Percentiles rank a stretch among this genome's conserved stretches.
Conservation (phyloP, 176 grass and related monocot genomes). For the Guadua angustifolia region DNA sequence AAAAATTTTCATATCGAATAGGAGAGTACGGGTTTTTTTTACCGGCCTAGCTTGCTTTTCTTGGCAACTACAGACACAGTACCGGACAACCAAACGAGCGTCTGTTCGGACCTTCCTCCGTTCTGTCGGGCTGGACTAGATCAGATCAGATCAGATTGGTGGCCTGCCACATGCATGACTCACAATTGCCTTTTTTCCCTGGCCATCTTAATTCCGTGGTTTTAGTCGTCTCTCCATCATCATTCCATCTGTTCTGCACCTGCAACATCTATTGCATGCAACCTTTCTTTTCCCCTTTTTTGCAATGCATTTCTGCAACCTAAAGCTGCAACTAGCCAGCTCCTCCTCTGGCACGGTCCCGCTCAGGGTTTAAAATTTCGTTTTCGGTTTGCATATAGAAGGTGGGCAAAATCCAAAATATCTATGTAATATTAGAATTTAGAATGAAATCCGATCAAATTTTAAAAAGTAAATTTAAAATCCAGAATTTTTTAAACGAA, state of each 20-base stretch:
- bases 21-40: neutral
- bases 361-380: no score
- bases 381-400: no score
- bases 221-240: conserved; percentile 36
- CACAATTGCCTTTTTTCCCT: neutral
- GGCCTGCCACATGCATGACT: neutral
- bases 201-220: conserved; percentile 23
- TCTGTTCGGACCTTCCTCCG: neutral
- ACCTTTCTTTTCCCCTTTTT: neutral
- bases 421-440: no score
- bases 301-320: neutral
- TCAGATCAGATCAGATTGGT: neutral
- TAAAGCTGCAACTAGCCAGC: neutral
- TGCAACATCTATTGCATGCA: neutral
- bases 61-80: neutral
- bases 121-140: conserved; percentile 8
- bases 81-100: conserved; percentile 2
- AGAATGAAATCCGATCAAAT: no score
- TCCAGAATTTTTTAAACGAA: no score
- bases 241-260: conserved; percentile 4
- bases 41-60: neutral
- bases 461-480: no score
- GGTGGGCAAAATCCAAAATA: no score
- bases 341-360: no score
- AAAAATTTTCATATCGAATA: neutral